phyloP scores from a whole-genome alignment of 176 grass and related monocot genomes.

The Triticum timopheevii region DNA sequence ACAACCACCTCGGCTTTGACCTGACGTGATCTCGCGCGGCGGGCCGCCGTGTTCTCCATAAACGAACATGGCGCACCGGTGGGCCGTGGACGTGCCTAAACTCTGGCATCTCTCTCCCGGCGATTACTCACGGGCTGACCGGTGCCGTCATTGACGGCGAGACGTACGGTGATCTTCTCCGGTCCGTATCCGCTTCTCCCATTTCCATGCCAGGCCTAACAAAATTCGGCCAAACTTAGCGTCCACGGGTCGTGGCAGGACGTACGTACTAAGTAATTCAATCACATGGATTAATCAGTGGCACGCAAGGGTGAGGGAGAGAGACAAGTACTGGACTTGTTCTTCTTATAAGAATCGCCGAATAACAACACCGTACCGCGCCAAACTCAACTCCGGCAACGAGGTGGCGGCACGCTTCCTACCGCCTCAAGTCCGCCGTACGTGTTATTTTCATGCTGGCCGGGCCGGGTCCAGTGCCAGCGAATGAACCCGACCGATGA shows the following conservation, averaged over 20 bases:
- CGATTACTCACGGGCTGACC: neutral
- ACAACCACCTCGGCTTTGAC: neutral
- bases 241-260: neutral
- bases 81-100: too few species aligned
- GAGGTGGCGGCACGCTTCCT: neutral
- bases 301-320: neutral
- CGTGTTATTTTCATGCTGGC: too few species aligned
- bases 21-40: neutral
- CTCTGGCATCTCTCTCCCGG: neutral
- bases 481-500: neutral
- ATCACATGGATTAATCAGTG: neutral
- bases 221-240: neutral
- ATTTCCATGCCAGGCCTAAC: neutral
- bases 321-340: neutral
- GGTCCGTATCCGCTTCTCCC: neutral
- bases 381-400: neutral
- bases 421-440: neutral
- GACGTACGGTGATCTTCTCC: neutral
- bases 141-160: neutral
- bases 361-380: neutral
- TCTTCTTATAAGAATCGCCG: neutral
- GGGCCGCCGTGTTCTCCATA: neutral
- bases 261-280: too few species aligned
- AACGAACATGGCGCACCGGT: neutral
- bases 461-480: neutral